phyloP scores from a whole-genome alignment of 495 filamentous ascomycete genomes.

The Amphirosellinia nigrospora region DNA sequence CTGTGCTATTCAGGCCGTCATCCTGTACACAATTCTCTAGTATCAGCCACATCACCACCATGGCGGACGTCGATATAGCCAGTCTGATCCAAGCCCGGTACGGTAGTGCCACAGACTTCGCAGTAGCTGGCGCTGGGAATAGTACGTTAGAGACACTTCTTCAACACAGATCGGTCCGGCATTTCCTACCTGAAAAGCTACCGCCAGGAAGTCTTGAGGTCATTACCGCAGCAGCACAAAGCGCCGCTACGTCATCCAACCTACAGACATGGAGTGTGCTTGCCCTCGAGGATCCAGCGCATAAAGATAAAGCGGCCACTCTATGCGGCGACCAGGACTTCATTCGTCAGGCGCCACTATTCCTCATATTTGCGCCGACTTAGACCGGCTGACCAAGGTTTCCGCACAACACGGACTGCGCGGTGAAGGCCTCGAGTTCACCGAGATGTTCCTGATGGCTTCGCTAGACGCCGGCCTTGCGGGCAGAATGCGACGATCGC shows the following conservation, averaged over 20 bases:
- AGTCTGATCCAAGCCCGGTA: conserved; percentile 33
- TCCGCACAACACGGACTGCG: conserved; percentile 51
- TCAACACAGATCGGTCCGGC: conserved; percentile 31
- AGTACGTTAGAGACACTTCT: conserved; percentile 32
- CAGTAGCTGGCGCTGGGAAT: neutral
- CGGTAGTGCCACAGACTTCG: conserved; percentile 23
- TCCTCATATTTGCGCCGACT: conserved; percentile 66
- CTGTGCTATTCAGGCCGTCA: neutral
- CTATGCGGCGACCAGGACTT: conserved; percentile 57
- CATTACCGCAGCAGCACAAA: conserved; percentile 63
- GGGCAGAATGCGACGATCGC: conserved; percentile 33
- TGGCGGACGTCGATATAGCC: conserved; percentile 26
- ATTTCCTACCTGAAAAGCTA: conserved; percentile 40
- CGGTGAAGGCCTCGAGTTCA: conserved; percentile 46
- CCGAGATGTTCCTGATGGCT: conserved; percentile 42
- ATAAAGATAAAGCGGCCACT: conserved; percentile 58
- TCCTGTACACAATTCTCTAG: neutral
- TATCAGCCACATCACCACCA: neutral
- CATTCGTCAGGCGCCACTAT: conserved; percentile 61
- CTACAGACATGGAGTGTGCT: conserved; percentile 66
- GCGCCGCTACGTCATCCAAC: conserved; percentile 62
- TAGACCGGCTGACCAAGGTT: conserved; percentile 59
- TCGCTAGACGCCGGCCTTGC: conserved; percentile 32
- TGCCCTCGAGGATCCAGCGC: conserved; percentile 58
- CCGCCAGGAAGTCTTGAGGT: conserved; percentile 55